These are phyloP conservation scores for Ascoidea rubescens DNA, from an alignment of 805 yeast species.

Conservation along the genomic window DNA sequence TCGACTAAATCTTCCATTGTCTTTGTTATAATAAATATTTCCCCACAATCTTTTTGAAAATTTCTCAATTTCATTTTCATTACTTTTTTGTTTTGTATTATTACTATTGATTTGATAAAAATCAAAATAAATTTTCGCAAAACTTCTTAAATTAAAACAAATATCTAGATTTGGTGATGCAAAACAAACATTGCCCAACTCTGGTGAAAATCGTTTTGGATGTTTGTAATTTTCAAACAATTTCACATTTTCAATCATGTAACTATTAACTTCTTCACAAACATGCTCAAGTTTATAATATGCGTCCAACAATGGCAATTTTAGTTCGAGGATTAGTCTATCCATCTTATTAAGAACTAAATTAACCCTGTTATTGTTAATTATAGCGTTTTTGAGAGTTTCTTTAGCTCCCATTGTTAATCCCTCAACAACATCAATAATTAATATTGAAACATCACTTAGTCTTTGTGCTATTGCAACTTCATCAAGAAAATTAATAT, in stretches of 20 bases:
- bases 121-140: conserved; percentile 37
- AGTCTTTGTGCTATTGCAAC: conserved; percentile 38
- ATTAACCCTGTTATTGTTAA: conserved; percentile 34
- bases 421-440: conserved; percentile 83
- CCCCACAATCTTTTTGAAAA: conserved; percentile 69
- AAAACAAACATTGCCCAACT: conserved; percentile 53
- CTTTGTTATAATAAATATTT: conserved; percentile 35
- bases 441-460: conserved; percentile 53
- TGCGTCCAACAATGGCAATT: conserved; percentile 61
- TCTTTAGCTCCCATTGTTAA: conserved; percentile 39
- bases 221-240: conserved; percentile 16
- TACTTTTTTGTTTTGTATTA: no score
- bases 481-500: conserved; percentile 73
- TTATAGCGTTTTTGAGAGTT: conserved; percentile 37
- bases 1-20: conserved; percentile 29
- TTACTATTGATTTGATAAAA: background rate
- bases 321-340: conserved; percentile 66
- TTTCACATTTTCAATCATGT: conserved; percentile 22
- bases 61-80: conserved; percentile 15
- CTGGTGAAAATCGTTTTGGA: conserved; percentile 38
- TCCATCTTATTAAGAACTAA: conserved; percentile 75
- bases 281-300: conserved; percentile 50
- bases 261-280: conserved; percentile 51
- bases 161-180: conserved; percentile 51
- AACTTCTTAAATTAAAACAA: conserved; percentile 54